Base-by-base conservation (phyloP, 2,329 filamentous ascomycete species). In the Exserohilum turcica region DNA sequence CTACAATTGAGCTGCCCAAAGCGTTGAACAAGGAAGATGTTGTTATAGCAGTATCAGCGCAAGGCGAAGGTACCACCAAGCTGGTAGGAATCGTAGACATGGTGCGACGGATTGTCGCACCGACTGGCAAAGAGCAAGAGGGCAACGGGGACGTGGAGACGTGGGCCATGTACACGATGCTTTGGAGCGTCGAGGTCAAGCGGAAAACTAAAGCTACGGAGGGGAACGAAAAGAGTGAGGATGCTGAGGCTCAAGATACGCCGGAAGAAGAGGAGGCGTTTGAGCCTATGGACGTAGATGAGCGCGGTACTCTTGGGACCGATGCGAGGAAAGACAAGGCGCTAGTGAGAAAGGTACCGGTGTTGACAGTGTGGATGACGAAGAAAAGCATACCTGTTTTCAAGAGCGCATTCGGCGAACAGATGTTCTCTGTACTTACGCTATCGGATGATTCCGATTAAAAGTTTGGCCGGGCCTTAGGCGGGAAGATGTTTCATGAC, bases 351-450 rank as follows among this genome's bases (percentile, higher is more conserved):
- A 61, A 42, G 8, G 31, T 55, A 13, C 63, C 64, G 0, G 59
- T 67, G 9, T 40, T 67, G 2, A 66, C 63, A 1, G 47, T 65
- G 2, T 67, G 65, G 65, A 51, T 67, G 39, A 60, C 59, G 13
- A 61, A 43, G 47, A 61, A 45, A 35, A 45, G 28, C 24, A 58
- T 66, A 33, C 38, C 53, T 2, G 56, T 40, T 6, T 64, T 66
- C 29, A 50, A 43, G 29, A 49, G 54, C 2, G 57, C 46, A 6
- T 66, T 66, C 45, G 63, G 63, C 15, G 63, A 66, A 43, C 54
- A 65, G 18, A 33, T 36, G 16, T 52, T 63, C n/a, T 6, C 18
- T 0, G 62, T 61, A 10, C 37, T 43, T 31, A 51, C 16, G 13
- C 9, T 55, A 16, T 38, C 36, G 16, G 16, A 40, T 16, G 50